Evolutionary conservation across 2,329 filamentous ascomycete species (phyloP), one percentile per base, ranked within the genome.

Genomic region (Fusarium ambrosium): DNA sequence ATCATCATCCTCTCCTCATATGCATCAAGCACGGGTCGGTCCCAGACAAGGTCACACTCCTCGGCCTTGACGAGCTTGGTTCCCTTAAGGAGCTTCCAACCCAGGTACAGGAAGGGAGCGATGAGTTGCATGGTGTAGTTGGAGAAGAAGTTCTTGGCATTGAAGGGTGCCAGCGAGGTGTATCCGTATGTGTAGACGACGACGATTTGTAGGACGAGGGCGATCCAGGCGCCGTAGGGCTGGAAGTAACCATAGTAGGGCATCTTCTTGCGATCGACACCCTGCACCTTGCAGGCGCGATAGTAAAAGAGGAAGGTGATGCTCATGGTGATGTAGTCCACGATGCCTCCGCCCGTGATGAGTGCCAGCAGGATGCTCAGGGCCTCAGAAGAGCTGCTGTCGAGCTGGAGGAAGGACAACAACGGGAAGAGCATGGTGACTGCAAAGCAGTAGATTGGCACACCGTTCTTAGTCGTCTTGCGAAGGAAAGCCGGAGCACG

Each of bases 241-340:
- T 75, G 74, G 62, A 75, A 75, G 43, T 81, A 87, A 6, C 86
- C 89, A 14, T 77, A 83, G 81, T 90, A 91, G 1, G 89, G 87
- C 34, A 90, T 81, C 0, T 79, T 81, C 18, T 79, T 81, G 56
- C 89, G 87, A 76, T 79, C 71, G 8, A 80, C 32, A 0, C 85
- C 85, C 69, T 89, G 88, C 0, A 80, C 87, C 75, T 87, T 84
- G 75, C 84, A 84, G 6, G 90, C 89, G 36, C 85, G 85, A 82
- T 89, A 87, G 83, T 90, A 92, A 77, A 83, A 86, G 69, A 91
- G 82, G 80, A 89, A 91, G 10, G 88, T 91, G 22, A 87, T 79
- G 60, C 82, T 84, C 83, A 91, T 90, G 73, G 85, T 82, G 70
- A 89, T 84, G 77, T 86, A 89, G 79, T 88, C 86, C 78, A 89